A percentile compares a stretch with the other conserved stretches of the same genome.
Evolutionary conservation across 495 filamentous ascomycete species (phyloP).

Genomic region (Letharia columbiana): DNA sequence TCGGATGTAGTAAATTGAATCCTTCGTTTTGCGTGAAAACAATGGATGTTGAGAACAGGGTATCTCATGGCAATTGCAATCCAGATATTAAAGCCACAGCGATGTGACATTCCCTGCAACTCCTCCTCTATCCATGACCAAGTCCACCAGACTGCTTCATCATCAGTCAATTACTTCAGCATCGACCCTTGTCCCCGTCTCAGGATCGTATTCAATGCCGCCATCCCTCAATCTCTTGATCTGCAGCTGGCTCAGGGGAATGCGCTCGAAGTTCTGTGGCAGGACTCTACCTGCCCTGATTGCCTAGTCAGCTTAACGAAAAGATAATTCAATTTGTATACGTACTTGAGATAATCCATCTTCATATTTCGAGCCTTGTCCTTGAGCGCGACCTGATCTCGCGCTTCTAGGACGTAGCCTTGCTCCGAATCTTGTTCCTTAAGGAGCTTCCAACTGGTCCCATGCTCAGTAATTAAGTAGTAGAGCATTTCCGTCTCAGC

Average conservation of each 20-base stretch:
- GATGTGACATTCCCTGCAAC: background rate
- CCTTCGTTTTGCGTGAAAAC: background rate
- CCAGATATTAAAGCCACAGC: background rate
- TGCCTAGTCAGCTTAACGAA: background rate
- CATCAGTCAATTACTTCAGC: conserved; percentile 5
- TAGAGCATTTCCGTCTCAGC: conserved; percentile 43
- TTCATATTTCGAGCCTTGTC: conserved; percentile 62
- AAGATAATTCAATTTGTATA: conserved; percentile 3
- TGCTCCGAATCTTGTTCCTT: conserved; percentile 29
- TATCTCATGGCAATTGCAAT: background rate
- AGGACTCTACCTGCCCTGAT: conserved; percentile 18
- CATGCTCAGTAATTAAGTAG: conserved; percentile 39
- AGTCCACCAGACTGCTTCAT: conserved; percentile 2
- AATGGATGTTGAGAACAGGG: background rate
- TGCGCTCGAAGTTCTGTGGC: conserved; percentile 21
- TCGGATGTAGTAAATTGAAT: background rate
- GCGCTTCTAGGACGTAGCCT: conserved; percentile 33
- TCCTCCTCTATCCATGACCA: background rate
- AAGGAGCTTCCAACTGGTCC: conserved; percentile 47
- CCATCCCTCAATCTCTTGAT: conserved; percentile 18
- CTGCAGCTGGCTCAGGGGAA: conserved; percentile 19
- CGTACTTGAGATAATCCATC: conserved; percentile 50
- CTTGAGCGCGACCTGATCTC: conserved; percentile 55
- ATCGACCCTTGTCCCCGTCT: conserved; percentile 22
- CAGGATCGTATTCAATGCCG: conserved; percentile 19